A percentile compares a stretch with the other conserved stretches of the same genome.
These are phyloP conservation scores for Penicillium occitanis DNA, from an alignment of 2,329 filamentous ascomycete species.

Conservation along the genomic window DNA sequence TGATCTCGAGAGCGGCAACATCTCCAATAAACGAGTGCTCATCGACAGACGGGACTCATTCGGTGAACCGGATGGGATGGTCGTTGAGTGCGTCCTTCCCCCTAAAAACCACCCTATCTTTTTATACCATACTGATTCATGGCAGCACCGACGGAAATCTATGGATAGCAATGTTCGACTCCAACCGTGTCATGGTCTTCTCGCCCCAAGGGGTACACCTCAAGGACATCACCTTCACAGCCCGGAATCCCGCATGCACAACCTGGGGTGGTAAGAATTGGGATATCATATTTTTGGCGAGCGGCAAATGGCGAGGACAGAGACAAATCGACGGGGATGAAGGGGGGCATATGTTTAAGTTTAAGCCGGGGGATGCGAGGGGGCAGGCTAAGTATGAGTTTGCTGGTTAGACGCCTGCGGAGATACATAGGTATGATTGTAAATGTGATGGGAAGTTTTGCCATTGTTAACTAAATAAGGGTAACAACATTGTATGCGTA, in stretches of 20 bases:
- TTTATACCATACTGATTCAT: neutral
- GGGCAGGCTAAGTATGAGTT: slow-evolving; percentile 39
- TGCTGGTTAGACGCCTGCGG: slow-evolving; percentile 24
- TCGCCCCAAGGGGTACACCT: slow-evolving; percentile 33
- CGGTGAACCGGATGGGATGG: slow-evolving; percentile 42
- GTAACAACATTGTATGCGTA: too few relatives aligned
- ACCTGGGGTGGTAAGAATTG: slow-evolving; percentile 40
- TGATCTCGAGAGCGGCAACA: slow-evolving; percentile 32
- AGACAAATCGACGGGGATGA: slow-evolving; percentile 32
- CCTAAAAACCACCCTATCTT: too few relatives aligned
- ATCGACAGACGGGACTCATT: slow-evolving; percentile 30
- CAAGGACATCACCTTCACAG: slow-evolving; percentile 37
- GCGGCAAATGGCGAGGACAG: slow-evolving; percentile 29
- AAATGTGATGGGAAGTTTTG: too few relatives aligned
- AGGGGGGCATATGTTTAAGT: slow-evolving; percentile 40
- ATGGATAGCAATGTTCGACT: slow-evolving; percentile 40
- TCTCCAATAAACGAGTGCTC: slow-evolving; percentile 34
- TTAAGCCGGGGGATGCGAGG: slow-evolving; percentile 27
- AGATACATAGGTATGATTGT: too few relatives aligned
- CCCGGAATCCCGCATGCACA: slow-evolving; percentile 37
- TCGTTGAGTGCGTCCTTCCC: slow-evolving; percentile 35
- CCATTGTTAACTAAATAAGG: too few relatives aligned
- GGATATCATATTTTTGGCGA: slow-evolving; percentile 37
- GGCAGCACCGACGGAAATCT: slow-evolving; percentile 37
- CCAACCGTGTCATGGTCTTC: slow-evolving; percentile 38